Evolutionary conservation across 208 protist genomes (phyloP), one percentile per base, ranked within the genome.

Genomic region (Chromosphaera perkinsii): DNA sequence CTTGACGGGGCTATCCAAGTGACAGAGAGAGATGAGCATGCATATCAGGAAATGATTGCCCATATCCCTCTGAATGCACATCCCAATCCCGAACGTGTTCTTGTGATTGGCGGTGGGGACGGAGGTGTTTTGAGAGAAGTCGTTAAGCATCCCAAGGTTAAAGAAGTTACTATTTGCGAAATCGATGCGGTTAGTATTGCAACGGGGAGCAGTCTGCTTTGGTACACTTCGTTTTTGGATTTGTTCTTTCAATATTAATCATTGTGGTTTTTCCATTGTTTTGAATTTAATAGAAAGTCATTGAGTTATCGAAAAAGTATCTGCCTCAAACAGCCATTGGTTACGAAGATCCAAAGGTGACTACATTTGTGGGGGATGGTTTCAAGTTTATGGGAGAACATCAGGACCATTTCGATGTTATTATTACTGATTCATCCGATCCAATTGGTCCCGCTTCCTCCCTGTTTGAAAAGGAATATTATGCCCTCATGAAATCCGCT

Each of bases 21-120:
- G 55, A 97, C 94, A 31, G 92, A 97, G 71, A 85, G 88, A 57
- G 95, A 98, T 75, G 93, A 98, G 82, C 95, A 94, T 69, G 81
- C 91, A 17, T 98, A 98, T 84, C 94, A 97, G 77, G 95, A 98
- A 79, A 97, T 97, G 92, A 90, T 98, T 27, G 89, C 88, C 9
- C 92, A 97, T 80, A 27, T 95, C 14, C 87, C 93, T 35, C 56
- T 96, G 26, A 91, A 81, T 72, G 48, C 80, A 17, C 92, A 97
- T 74, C 70, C 74, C 32, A 88, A 90, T 56, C 87, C 87, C 36
- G 63, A 86, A 73, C 65, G 43, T 26, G 75, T 79, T 4, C 88
- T 96, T n/a, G 85, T 98, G 43, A 90, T 97, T 75, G 95, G 95
- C 45, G 95, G 94, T 56, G 95, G 95, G 31, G 95, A 98, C 68